These are phyloP conservation scores for Chrysoporthe austroafricana DNA, from an alignment of 2,329 filamentous ascomycete genomes.

Conservation along the genomic window DNA sequence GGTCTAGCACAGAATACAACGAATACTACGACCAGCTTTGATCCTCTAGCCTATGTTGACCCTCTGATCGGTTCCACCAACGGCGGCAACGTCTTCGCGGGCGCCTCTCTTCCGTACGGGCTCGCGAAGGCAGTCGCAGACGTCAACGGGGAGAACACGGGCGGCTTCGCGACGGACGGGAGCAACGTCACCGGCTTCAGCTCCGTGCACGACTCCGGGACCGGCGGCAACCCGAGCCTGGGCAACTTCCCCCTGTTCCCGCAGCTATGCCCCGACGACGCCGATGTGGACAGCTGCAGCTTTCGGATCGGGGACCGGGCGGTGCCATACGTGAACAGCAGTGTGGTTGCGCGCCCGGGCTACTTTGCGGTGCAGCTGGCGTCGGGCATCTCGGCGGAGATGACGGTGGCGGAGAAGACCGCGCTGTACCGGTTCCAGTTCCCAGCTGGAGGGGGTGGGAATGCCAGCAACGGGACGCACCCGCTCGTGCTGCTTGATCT, in stretches of 20 bases:
- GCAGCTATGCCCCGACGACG: conserved; percentile 45
- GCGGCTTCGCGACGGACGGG: conserved; percentile 51
- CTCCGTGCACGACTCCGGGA: conserved; percentile 49
- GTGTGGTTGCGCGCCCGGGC: conserved; percentile 53
- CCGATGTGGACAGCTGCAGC: conserved; percentile 57
- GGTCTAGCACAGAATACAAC: conserved; percentile 8
- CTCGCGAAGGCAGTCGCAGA: conserved; percentile 62
- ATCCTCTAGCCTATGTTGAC: conserved; percentile 40
- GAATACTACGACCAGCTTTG: conserved; percentile 16
- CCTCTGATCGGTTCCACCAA: conserved; percentile 59
- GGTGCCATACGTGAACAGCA: conserved; percentile 44
- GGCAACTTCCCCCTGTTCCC: conserved; percentile 53
- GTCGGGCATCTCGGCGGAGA: conserved; percentile 58
- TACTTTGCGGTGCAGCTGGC: conserved; percentile 62
- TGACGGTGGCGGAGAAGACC: conserved; percentile 64
- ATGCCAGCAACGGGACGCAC: conserved; percentile 35
- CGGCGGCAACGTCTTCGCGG: conserved; percentile 62
- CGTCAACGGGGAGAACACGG: conserved; percentile 50
- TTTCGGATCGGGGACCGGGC: conserved; percentile 55
- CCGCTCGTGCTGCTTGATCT: conserved; percentile 64
- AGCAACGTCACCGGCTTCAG: conserved; percentile 55
- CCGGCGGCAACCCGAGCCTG: conserved; percentile 48
- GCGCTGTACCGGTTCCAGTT: conserved; percentile 66
- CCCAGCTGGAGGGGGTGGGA: conserved; percentile 41
- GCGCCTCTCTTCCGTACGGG: conserved; percentile 58